phyloP scores from a whole-genome alignment of 768 basidiomycete species.

The Lenzites betulinus region DNA sequence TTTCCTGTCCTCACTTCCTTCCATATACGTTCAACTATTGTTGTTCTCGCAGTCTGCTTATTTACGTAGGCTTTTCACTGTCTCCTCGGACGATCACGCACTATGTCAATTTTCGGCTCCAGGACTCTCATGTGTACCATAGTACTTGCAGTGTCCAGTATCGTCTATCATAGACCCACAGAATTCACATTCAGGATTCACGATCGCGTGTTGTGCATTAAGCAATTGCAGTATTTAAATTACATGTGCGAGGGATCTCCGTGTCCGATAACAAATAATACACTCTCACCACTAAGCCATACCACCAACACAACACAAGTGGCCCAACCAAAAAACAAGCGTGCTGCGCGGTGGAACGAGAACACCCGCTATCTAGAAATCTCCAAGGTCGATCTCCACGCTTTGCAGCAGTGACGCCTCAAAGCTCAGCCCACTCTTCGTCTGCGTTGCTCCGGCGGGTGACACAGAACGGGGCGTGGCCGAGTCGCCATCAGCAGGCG shows the following conservation, averaged over 20 bases:
- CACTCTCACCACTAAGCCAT: background rate
- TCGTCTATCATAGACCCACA: too few relatives aligned
- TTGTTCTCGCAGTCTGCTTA: background rate
- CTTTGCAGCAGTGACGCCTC: constrained; percentile 62
- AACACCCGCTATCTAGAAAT: constrained; percentile 50
- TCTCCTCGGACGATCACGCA: too few relatives aligned
- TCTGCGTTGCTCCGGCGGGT: constrained; percentile 24
- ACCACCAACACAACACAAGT: background rate
- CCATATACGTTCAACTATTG: background rate
- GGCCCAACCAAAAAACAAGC: background rate
- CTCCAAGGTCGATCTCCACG: constrained; percentile 77
- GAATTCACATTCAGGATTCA: too few relatives aligned
- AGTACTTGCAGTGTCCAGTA: too few relatives aligned
- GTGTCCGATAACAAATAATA: background rate
- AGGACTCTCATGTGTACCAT: too few relatives aligned
- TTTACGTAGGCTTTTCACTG: background rate
- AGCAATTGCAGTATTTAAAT: constrained; percentile 6
- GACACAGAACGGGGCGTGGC: constrained; percentile 38
- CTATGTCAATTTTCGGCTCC: too few relatives aligned
- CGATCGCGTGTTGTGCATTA: too few relatives aligned
- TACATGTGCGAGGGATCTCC: constrained; percentile 12
- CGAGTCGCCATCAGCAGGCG: constrained; percentile 29
- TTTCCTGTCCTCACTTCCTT: background rate
- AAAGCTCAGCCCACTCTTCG: constrained; percentile 44
- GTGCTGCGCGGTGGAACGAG: background rate